Evolutionary conservation across 768 basidiomycete genomes (phyloP), one percentile per base, ranked within the genome.

Genomic region (Podaxis pistillaris): DNA sequence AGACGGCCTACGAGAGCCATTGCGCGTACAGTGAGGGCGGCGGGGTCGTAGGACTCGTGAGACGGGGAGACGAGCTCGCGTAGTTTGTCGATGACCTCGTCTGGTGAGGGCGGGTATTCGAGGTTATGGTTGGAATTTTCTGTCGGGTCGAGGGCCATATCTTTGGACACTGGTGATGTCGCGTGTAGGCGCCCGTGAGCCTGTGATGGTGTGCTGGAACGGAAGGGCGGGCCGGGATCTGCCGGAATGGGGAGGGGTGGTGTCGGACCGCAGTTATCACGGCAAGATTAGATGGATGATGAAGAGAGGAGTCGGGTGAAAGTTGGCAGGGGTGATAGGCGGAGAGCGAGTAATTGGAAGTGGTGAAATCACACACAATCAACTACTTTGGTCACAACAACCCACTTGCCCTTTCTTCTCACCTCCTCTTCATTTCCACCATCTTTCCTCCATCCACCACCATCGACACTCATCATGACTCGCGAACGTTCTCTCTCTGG

Each of bases 1-100:
- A 96, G 83, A 53, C 87, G 87, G 33, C 87, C 86, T 47, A 94
- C 84, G 72, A 95, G 88, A 3, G 90, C 87, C 69, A 86, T 84
- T 22, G 90, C 88, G 58, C 86, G 86, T 64, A 86, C 81, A 51
- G 87, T 86, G 56, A 90, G 67, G 2, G 82, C 71, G 12, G 79
- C 74, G 28, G 80, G 68, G 63, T 90, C 86, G 55, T 80, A 67
- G 53, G 78, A 72, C 64, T 75, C 72, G 70, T 76, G 71, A 30
- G 71, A 52, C 1, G 78, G 74, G 40, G 81, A 78, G 64, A 87
- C 87, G 70, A 92, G 84, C 66, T 86, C 83, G 69, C 82, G 83
- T 56, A 93, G 81, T 66, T 78, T 81, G 69, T 83, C 78, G 68
- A 91, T 79, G 71, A 89, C 80, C 60, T 77, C 78, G 69, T 84